Percentiles rank a stretch among this genome's conserved stretches.
phyloP scores from a whole-genome alignment of 768 basidiomycete genomes.

The Russula ochroleuca region DNA sequence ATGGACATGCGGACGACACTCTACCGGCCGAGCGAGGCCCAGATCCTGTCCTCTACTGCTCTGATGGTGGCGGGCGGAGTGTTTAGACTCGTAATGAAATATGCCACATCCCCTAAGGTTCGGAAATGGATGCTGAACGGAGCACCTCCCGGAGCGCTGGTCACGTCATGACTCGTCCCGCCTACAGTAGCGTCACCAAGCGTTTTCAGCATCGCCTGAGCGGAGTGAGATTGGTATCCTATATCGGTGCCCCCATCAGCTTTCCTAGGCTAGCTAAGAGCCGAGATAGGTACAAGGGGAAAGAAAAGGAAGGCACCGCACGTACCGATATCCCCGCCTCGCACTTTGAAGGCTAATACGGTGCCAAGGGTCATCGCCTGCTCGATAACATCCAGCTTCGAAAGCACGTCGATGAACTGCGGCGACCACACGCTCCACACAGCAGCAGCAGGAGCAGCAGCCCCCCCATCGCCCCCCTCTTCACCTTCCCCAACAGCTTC shows the following conservation, averaged over 20 bases:
- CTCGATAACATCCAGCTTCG: slow-evolving; percentile 51
- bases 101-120: slow-evolving; percentile 87
- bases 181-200: slow-evolving; percentile 38
- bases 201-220: slow-evolving; percentile 53
- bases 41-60: slow-evolving; percentile 60
- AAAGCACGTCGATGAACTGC: slow-evolving; percentile 60
- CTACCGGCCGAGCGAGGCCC: slow-evolving; percentile 34
- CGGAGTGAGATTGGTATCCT: slow-evolving; percentile 59
- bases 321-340: slow-evolving; percentile 50
- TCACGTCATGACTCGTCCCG: slow-evolving; percentile 30
- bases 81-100: slow-evolving; percentile 88
- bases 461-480: slow-evolving; percentile 17
- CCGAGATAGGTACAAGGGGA: not conserved
- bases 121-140: slow-evolving; percentile 76
- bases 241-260: slow-evolving; percentile 1
- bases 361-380: slow-evolving; percentile 87
- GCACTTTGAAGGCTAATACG: slow-evolving; percentile 74
- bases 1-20: not conserved
- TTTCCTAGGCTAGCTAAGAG: not conserved
- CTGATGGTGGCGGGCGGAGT: slow-evolving; percentile 52
- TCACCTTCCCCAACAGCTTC: slow-evolving; percentile 16
- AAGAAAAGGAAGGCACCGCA: slow-evolving; percentile 32
- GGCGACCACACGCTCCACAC: slow-evolving; percentile 91
- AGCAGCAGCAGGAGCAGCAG: not conserved
- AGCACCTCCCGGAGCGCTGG: slow-evolving; percentile 48